Base-by-base conservation (phyloP, 1,139 yeast genomes). In the Scheffersomyces titani region DNA sequence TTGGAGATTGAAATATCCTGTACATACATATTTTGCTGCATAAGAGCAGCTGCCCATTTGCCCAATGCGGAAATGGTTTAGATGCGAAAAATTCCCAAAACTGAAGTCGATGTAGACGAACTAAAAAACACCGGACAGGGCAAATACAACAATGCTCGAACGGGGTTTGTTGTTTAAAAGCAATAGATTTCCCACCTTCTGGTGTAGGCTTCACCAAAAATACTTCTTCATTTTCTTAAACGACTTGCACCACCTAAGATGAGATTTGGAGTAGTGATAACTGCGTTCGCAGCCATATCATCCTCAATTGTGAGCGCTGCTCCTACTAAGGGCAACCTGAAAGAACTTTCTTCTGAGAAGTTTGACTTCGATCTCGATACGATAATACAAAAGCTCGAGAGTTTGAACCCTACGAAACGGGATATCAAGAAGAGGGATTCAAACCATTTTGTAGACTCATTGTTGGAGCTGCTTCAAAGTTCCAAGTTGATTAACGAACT, bases 401-500 rank as follows among this genome's bases (percentile, higher is more conserved):
- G 6, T 30, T 40, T 50, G 5, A 30, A 30, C 40, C 40, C 40
- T 36, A 50, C 21, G 21, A 50, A 50, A 18, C 16, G 19, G 56
- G 22, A 21, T 49, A 7, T 18, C 56, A 22, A 62, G 50, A 55
- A 52, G 55, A 54, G 65, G 53, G 62, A 59, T 54, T 57, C 63
- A 55, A 52, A 55, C 48, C 64, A 59, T n/a, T 54, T 63, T 54
- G 62, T 59, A 52, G 56, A 55, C 50, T 57, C 56, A 48, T 54
- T 67, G 46, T 53, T 67, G 52, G 55, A 57, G 46, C 62, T 59
- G 53, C 56, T 67, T 36, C 57, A 61, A 49, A 59, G 55, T 49
- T 54, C 63, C 45, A 58, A 65, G 53, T 57, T 66, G 47, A 47
- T 68, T 46, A 61, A 62, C 3, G 66, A 61, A 1, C 66, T 67